phyloP scores from a whole-genome alignment of 352 stramenopile species.

The Thalassiosira exigua region DNA sequence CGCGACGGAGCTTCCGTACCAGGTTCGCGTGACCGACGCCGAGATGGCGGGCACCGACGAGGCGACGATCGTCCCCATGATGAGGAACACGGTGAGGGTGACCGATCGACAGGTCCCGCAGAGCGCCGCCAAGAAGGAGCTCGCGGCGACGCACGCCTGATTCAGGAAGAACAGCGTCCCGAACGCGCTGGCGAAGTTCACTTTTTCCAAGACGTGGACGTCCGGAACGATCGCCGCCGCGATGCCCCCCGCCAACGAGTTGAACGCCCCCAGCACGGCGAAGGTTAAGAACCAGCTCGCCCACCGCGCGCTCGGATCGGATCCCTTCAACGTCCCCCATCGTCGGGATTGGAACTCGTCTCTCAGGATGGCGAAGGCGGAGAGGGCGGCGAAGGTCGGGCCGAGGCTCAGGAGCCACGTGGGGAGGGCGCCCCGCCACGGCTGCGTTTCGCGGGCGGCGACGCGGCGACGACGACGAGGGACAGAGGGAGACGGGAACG shows the following conservation, averaged over 20 bases:
- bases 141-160: conserved; percentile 39
- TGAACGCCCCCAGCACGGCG: conserved; percentile 33
- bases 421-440: conserved; percentile 29
- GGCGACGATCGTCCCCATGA: conserved; percentile 53
- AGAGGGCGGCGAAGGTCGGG: conserved; percentile 50
- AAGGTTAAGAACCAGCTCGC: conserved; percentile 59
- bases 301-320: conserved; percentile 55
- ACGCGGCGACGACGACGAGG: too few species aligned
- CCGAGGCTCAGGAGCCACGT: conserved; percentile 51
- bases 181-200: conserved; percentile 59
- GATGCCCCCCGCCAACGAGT: conserved; percentile 46
- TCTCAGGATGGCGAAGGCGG: conserved; percentile 52
- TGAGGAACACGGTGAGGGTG: conserved; percentile 38
- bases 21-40: neutral
- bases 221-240: conserved; percentile 34
- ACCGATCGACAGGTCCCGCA: conserved; percentile 41
- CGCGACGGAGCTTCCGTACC: neutral
- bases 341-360: conserved; percentile 56
- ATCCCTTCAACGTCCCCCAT: conserved; percentile 44
- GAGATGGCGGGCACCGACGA: conserved; percentile 16
- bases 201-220: conserved; percentile 43
- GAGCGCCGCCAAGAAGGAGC: conserved; percentile 60
- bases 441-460: too few species aligned
- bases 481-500: too few species aligned
- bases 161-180: conserved; percentile 60